A percentile compares a stretch with the other conserved stretches of the same genome.
Evolutionary conservation across 208 protist genomes (phyloP).

Genomic region (Acanthamoeba pearcei): DNA sequence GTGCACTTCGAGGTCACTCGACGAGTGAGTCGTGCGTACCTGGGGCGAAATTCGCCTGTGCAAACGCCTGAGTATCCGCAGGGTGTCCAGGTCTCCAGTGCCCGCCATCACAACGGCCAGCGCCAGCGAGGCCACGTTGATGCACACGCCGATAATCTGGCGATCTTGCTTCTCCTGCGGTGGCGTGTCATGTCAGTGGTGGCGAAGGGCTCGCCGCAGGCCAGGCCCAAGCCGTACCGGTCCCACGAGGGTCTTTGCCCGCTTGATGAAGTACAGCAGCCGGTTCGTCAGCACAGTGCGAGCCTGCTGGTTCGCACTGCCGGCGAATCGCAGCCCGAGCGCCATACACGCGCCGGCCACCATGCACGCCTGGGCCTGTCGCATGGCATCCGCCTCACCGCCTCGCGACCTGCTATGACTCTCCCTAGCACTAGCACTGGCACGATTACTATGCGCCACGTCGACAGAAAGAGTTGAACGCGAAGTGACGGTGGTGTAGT

Average conservation of each 20-base stretch:
- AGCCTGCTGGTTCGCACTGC: constrained; percentile 72
- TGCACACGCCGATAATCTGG: constrained; percentile 81
- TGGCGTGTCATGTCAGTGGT: not conserved
- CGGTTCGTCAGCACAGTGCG: constrained; percentile 77
- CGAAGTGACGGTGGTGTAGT: not conserved
- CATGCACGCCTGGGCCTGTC: constrained; percentile 78
- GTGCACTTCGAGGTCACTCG: not conserved
- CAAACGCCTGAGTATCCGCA: constrained; percentile 90
- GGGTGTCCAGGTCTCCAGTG: constrained; percentile 92
- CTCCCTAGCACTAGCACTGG: not conserved
- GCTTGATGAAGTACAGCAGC: constrained; percentile 67
- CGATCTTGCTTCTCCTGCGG: constrained; percentile 39
- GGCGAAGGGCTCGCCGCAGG: not conserved
- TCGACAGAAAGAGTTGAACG: not conserved
- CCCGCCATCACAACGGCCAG: constrained; percentile 94
- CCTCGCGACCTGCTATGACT: not conserved
- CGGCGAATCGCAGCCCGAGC: constrained; percentile 87
- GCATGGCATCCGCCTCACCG: constrained; percentile 63
- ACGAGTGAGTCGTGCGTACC: not conserved
- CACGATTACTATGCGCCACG: not conserved
- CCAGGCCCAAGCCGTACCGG: not conserved
- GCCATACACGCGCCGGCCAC: constrained; percentile 83
- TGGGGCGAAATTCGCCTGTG: constrained; percentile 80
- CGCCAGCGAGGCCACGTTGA: constrained; percentile 80
- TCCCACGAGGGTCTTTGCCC: not conserved